Evolutionary conservation across 208 protist species (phyloP), one percentile per base, ranked within the genome.

Genomic region (Trypanosoma vivax): DNA sequence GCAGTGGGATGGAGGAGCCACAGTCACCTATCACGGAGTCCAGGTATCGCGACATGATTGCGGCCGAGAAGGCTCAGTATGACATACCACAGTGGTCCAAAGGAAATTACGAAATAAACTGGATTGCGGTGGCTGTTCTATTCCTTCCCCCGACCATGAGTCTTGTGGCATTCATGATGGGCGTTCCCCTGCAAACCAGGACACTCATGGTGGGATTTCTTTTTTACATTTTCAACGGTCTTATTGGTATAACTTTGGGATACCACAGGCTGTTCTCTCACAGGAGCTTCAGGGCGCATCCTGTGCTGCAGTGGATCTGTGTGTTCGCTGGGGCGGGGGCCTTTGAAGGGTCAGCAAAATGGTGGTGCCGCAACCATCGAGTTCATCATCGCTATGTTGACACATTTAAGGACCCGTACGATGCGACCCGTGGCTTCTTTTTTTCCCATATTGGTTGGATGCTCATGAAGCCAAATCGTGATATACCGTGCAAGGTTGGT

Each of bases 391-490:
- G 76, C 55, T 90, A 93, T 58, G 71, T 88, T 39, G 91, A 96
- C 65, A 96, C 88, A 0, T 83, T 92, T 21, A 82, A 79, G 59
- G 91, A 95, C 56, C 91, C 91, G 24, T 92, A 96, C 69, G 88
- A 95, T 67, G 83, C 88, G 16, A 87, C 74, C 41, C 76, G 86
- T 40, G 83, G 83, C 21, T 95, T 96, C 56, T 78, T 82, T 40
- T 96, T 83, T 47, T 87, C 83, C 37, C 91, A 95, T 73, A 76
- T 93, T 50, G 91, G 88, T 7, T 96, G 91, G 88, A 90, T 96
- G 76, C 73, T 94, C 40, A 86, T 94, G 67, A 93, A 95, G 78
- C 88, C 93, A 70, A 80, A 92, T 57, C 85, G 81, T 56, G 74
- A 66, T 19, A 69, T 92, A 16, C 73, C 79, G 10, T 80, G 81